These are phyloP conservation scores for Beauveria pseudobassiana DNA, from an alignment of 2,329 filamentous ascomycete genomes.

Conservation along the genomic window DNA sequence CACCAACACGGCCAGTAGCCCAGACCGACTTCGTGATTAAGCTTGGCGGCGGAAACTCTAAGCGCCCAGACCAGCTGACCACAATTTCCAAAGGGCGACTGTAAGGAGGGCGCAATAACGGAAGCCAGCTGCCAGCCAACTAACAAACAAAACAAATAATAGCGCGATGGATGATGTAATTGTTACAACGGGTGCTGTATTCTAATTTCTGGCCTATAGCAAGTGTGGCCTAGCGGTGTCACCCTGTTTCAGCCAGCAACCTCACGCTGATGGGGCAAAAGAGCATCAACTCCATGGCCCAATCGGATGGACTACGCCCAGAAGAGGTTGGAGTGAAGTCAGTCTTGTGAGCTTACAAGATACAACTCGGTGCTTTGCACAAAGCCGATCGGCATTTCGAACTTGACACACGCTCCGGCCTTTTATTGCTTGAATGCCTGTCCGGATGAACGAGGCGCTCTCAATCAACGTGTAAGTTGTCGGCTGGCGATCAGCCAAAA, in stretches of 20 bases:
- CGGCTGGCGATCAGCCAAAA: background rate
- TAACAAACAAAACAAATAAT: background rate
- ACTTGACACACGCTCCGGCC: no score
- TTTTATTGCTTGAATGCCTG: background rate
- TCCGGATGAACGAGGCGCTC: background rate
- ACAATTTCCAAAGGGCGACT: background rate
- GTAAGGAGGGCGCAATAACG: background rate
- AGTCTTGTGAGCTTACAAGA: no score
- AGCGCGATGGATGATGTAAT: background rate
- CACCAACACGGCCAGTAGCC: background rate
- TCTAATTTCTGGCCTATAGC: background rate
- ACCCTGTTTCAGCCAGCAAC: slow-evolving; percentile 4
- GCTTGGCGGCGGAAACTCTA: background rate
- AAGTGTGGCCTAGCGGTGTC: background rate
- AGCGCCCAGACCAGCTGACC: background rate
- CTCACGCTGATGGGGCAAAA: slow-evolving; percentile 8
- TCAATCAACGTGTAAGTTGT: background rate
- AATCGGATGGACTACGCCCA: background rate
- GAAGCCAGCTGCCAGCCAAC: no score
- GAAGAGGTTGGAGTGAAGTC: background rate
- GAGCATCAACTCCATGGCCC: background rate
- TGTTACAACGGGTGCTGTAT: background rate
- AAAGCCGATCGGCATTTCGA: no score
- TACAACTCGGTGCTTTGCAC: background rate
- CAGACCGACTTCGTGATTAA: background rate